These are phyloP conservation scores for Rosa hybrid DNA, from an alignment of 331 rosid genomes.

Conservation along the genomic window DNA sequence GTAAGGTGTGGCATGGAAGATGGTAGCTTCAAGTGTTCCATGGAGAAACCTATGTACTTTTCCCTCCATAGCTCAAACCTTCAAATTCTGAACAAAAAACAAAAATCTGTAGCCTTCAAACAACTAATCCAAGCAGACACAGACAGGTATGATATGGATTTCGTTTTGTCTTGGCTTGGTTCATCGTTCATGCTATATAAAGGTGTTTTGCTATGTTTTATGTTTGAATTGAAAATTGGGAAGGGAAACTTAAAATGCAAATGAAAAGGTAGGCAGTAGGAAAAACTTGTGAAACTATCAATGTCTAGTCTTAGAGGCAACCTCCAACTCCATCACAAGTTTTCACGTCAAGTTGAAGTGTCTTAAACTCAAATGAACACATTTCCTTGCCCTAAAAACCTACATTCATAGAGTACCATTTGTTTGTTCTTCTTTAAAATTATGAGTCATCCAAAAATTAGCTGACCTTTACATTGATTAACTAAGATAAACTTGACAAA, in stretches of 20 bases:
- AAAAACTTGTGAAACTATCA: constrained; percentile 64
- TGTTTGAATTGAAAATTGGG: constrained; percentile 35
- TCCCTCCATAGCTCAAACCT: constrained; percentile 49
- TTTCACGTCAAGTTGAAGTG: constrained; percentile 67
- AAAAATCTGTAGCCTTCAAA: constrained; percentile 18
- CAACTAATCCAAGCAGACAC: constrained; percentile 3
- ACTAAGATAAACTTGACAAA: not conserved
- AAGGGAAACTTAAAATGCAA: constrained; percentile 53
- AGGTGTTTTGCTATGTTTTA: constrained; percentile 15
- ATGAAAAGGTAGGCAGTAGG: constrained; percentile 42
- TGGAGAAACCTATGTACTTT: constrained; percentile 53
- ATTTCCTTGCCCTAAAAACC: constrained; percentile 28
- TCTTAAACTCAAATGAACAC: constrained; percentile 33
- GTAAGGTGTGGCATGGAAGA: constrained; percentile 79
- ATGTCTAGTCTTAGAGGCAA: constrained; percentile 46
- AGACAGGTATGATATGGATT: not conserved
- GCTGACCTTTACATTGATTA: constrained; percentile 4
- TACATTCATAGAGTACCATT: constrained; percentile 14
- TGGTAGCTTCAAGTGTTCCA: constrained; percentile 91
- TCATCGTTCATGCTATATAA: constrained; percentile 34
- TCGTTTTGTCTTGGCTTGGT: constrained; percentile 5
- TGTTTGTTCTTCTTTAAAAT: not conserved
- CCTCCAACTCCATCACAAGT: constrained; percentile 44
- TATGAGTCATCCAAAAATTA: constrained; percentile 16
- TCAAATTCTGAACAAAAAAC: constrained; percentile 2